These are phyloP conservation scores for Pleurotus giganteus DNA, from an alignment of 768 basidiomycete genomes.

Conservation along the genomic window DNA sequence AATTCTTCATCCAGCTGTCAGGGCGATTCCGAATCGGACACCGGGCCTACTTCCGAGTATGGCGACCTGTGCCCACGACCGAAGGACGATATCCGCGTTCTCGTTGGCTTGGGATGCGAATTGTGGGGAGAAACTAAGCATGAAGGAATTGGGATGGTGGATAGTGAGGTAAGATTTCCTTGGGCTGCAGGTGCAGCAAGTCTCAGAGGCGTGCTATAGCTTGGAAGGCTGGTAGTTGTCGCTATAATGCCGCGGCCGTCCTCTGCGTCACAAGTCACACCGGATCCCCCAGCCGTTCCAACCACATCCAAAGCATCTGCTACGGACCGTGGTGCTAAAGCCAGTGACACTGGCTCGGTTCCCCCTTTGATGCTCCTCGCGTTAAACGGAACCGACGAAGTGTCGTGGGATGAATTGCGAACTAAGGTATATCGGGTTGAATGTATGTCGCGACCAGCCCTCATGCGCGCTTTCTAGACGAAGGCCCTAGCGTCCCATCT, in stretches of 20 bases:
- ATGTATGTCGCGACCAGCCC: not conserved
- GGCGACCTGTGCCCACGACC: not conserved
- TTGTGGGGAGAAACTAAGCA: slow-evolving; percentile 76
- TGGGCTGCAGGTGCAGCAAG: not conserved
- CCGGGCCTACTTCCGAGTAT: not conserved
- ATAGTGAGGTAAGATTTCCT: slow-evolving; percentile 61
- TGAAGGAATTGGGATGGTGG: slow-evolving; percentile 67
- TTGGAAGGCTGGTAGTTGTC: not conserved
- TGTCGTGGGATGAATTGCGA: slow-evolving; percentile 68
- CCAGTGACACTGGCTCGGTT: slow-evolving; percentile 6
- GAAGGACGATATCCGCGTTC: slow-evolving; percentile 73
- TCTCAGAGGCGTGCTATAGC: not conserved
- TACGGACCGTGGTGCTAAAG: not conserved
- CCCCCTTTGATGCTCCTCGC: slow-evolving; percentile 69
- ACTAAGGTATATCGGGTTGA: slow-evolving; percentile 45
- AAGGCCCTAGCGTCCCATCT: slow-evolving; percentile 41
- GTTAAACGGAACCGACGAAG: slow-evolving; percentile 55
- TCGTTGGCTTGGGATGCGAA: slow-evolving; percentile 71
- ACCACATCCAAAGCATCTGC: not conserved
- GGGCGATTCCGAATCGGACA: not conserved
- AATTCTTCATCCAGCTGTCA: not conserved
- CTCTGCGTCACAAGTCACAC: too few species aligned
- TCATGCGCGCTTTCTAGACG: slow-evolving; percentile 28
- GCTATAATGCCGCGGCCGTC: not conserved
- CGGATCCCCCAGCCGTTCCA: not conserved